A percentile compares a stretch with the other conserved stretches of the same genome.
phyloP scores from a whole-genome alignment of 257 asterid species.

The Ilex asprella region DNA sequence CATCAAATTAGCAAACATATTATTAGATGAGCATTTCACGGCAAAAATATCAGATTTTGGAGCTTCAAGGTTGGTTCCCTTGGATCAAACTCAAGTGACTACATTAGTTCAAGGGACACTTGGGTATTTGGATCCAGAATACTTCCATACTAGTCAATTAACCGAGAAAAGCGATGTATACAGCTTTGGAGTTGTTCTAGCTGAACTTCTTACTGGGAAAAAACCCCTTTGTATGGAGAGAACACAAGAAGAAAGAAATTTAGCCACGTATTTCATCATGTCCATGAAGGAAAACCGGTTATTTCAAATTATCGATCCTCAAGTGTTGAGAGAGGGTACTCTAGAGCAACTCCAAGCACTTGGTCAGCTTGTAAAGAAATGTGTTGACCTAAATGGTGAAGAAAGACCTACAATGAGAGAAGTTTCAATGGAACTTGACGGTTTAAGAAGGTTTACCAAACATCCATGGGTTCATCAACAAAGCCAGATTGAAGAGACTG shows the following conservation, averaged over 20 bases:
- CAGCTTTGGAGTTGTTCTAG: neutral
- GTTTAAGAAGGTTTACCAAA: neutral
- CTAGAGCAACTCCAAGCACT: neutral
- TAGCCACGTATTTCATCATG: neutral
- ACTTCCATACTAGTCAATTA: neutral
- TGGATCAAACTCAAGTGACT: conserved; percentile 1
- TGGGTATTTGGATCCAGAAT: neutral
- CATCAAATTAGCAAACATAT: conserved; percentile 68
- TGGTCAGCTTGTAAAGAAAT: neutral
- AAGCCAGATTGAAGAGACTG: neutral
- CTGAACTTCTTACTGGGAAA: neutral
- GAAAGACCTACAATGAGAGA: neutral
- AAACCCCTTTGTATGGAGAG: neutral
- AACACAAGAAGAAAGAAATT: neutral
- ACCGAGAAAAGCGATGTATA: neutral
- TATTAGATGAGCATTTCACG: conserved; percentile 43
- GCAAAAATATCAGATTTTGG: conserved; percentile 80
- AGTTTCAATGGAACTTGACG: neutral
- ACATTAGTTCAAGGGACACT: conserved; percentile 1
- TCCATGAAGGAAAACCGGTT: neutral
- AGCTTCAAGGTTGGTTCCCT: conserved; percentile 45
- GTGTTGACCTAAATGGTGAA: neutral
- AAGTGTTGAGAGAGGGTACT: neutral
- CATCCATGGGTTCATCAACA: neutral
- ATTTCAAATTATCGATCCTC: neutral